A percentile compares a stretch with the other conserved stretches of the same genome.
These are phyloP conservation scores for Geranium brycei DNA, from an alignment of 345 rosid species.

Conservation along the genomic window DNA sequence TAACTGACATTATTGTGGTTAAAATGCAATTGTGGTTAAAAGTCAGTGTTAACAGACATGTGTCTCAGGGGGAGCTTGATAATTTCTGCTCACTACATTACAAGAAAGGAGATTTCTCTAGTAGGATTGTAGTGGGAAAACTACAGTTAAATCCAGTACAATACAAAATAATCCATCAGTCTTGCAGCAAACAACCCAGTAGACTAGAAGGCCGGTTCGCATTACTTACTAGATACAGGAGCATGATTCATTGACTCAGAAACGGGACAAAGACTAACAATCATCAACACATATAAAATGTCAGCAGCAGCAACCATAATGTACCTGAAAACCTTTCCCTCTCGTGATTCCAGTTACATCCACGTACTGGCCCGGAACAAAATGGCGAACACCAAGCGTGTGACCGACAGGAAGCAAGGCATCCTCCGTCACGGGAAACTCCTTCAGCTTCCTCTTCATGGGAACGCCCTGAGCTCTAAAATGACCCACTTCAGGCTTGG, in stretches of 20 bases:
- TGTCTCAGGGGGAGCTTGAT: too few species aligned
- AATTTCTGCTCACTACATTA: too few species aligned
- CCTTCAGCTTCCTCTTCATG: constrained; percentile 77
- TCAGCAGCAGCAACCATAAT: background rate
- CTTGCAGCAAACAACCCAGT: background rate
- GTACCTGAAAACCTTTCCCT: constrained; percentile 95
- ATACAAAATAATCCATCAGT: background rate
- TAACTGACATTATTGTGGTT: too few species aligned
- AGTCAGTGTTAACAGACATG: too few species aligned
- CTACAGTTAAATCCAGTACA: background rate
- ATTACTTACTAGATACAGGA: background rate
- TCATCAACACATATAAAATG: background rate
- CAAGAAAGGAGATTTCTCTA: too few species aligned
- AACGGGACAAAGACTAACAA: background rate
- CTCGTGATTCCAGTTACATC: constrained; percentile 78
- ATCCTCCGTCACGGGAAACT: constrained; percentile 89
- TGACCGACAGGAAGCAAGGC: constrained; percentile 81
- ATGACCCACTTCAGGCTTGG: constrained; percentile 88
- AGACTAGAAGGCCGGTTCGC: background rate
- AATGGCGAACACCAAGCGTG: constrained; percentile 66
- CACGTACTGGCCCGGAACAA: constrained; percentile 78
- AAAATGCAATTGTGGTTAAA: too few species aligned
- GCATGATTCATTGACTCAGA: background rate
- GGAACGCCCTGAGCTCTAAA: constrained; percentile 94
- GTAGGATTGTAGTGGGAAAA: background rate